phyloP scores from a whole-genome alignment of 345 rosid genomes.

The Euclidium syriacum region DNA sequence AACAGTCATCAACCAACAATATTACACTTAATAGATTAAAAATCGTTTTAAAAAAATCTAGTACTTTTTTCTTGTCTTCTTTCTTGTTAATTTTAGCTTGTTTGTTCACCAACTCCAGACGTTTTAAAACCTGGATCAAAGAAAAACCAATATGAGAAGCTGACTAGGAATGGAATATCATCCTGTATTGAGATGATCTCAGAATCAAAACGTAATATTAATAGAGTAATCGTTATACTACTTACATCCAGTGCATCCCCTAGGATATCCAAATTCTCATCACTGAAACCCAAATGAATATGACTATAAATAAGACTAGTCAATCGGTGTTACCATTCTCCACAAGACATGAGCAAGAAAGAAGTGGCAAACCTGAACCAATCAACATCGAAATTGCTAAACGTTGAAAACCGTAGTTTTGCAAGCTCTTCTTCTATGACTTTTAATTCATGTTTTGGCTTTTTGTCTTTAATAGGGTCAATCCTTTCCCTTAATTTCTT shows the following conservation, averaged over 20 bases:
- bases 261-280: slow-evolving; percentile 87
- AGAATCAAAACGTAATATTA: too few species aligned
- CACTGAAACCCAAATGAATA: slow-evolving; percentile 34
- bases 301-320: slow-evolving; percentile 20
- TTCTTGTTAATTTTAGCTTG: slow-evolving; percentile 81
- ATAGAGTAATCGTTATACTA: neutral
- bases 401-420: slow-evolving; percentile 78
- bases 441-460: slow-evolving; percentile 70
- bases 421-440: slow-evolving; percentile 88
- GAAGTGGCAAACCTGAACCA: slow-evolving; percentile 85
- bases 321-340: too few species aligned
- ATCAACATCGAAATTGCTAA: slow-evolving; percentile 90
- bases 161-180: neutral
- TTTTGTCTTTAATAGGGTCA: slow-evolving; percentile 61
- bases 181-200: too few species aligned
- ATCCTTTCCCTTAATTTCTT: slow-evolving; percentile 81
- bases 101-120: slow-evolving; percentile 67
- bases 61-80: too few species aligned
- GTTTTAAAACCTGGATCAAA: slow-evolving; percentile 52
- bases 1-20: neutral
- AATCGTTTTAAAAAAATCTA: slow-evolving; percentile 2
- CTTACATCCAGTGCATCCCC: too few species aligned
- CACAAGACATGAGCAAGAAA: too few species aligned
- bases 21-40: neutral
- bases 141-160: neutral